Conservation (phyloP, 2,329 filamentous ascomycete genomes). For the Biscogniauxia marginata region DNA sequence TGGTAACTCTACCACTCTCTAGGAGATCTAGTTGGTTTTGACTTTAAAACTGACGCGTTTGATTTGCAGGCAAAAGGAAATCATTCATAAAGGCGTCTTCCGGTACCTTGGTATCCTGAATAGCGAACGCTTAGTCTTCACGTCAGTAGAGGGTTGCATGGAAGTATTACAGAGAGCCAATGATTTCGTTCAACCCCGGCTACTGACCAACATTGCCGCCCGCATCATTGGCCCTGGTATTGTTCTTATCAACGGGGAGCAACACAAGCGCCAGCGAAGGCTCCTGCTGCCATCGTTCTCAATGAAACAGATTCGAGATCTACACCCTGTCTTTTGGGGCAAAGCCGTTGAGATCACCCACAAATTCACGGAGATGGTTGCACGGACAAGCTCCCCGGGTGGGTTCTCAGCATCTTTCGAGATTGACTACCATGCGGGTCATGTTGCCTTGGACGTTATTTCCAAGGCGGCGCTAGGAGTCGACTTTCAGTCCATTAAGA, state of each 20-base stretch:
- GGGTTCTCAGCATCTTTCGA: conserved; percentile 8
- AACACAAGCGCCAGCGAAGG: conserved; percentile 21
- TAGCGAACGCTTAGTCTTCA: conserved; percentile 12
- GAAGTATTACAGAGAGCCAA: conserved; percentile 14
- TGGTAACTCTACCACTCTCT: conserved; percentile 16
- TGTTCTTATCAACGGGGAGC: conserved; percentile 18
- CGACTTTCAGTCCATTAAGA: conserved; percentile 12
- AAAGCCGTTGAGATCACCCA: conserved; percentile 18
- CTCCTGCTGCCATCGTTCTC: conserved; percentile 23
- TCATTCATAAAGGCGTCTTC: conserved; percentile 15
- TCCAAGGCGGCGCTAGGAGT: conserved; percentile 12
- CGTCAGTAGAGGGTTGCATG: conserved; percentile 9
- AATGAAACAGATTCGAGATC: conserved; percentile 17
- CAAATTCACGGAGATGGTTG: conserved; percentile 7
- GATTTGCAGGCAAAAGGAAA: conserved; percentile 1
- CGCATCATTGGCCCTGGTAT: conserved; percentile 15
- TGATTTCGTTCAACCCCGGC: conserved; percentile 18
- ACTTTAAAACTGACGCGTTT: background rate
- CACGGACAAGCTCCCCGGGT: background rate
- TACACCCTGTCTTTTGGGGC: conserved; percentile 22
- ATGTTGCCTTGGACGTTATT: conserved; percentile 11
- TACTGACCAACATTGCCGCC: conserved; percentile 10
- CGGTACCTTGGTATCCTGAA: conserved; percentile 16
- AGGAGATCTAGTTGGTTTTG: background rate
- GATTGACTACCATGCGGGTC: conserved; percentile 12